Evolutionary conservation across 2,329 filamentous ascomycete species (phyloP), one percentile per base, ranked within the genome.

Genomic region (Claviceps purpurea): DNA sequence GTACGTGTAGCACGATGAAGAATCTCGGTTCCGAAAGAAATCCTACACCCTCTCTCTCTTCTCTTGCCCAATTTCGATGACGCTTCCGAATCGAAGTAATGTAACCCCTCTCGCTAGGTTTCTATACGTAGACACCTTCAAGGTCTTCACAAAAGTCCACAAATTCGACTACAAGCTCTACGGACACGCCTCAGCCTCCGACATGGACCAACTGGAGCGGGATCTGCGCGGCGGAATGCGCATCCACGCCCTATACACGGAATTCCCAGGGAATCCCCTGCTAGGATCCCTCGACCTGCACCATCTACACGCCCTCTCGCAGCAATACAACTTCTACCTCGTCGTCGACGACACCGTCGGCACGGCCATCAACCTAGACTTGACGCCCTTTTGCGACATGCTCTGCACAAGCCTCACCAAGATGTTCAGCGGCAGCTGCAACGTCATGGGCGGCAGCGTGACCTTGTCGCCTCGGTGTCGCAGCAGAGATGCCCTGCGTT

Each of bases 321-420:
- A 66, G 42, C 65, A 65, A 50, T 63, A 73, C 54, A 56, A 58
- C 22, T 70, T 75, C 54, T 54, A 70, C 37, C 52, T 75, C 18
- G 60, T 72, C 8, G 61, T 72, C 1, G 73, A 76, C 54, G 73
- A 76, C 38, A 76, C 72, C 0, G 57, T 73, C 40, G 70, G 65
- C 4, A 71, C 66, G 11, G 70, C 72, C 30, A 68, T 66, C 57
- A 75, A 74, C 54, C 58, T 75, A 44, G 66, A 76, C 56, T 56
- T 80, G 16, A 58, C 75, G 1, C 59, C 63, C 0, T 65, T 66
- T 0, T 73, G 72, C 10, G 76, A 81, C 56, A 61, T 76, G 0
- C 52, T 79, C 20, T 60, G 75, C n/a, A 73, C 72, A 1, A 73
- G 69, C 38, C 62, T 79, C 26, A 79, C 76, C 4, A 80, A 80